Evolutionary conservation across 2,329 filamentous ascomycete species (phyloP), one percentile per base, ranked within the genome.

Genomic region (Emergomyces orientalis): DNA sequence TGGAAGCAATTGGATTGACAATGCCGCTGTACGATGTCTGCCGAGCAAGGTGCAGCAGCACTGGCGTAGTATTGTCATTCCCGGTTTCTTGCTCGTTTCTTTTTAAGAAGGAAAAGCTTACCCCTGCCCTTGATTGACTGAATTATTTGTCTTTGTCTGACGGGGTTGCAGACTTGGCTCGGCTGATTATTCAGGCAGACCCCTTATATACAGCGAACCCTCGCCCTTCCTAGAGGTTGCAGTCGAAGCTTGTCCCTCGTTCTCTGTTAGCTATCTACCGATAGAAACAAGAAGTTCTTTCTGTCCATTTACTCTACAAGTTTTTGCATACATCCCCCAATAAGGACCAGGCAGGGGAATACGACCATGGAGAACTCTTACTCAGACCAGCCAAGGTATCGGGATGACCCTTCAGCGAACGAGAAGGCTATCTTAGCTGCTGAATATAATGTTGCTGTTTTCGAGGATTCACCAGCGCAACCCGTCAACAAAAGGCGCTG

Each of bases 331-430:
- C 22, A 22, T 25, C 54, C 6, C 19, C n/a, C n/a, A 57, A 22
- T 37, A 3, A 32, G 56, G 49, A 32, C 6, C 34, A 27, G 56
- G 17, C 5, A 30, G 37, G 37, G 56, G 22, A 45, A 45, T 30
- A 30, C 17, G 27, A 58, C 8, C 14, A 58, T 58, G 56, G 9
- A 43, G 19, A 37, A 9, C 34, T 14, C 54, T 19, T 58, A 58
- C 56, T 27, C 39, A 2, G 56, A 58, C 56, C 37, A 41, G 14
- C 56, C 56, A 32, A 43, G 22, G 56, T 58, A 58, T 58, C 37
- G 56, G 39, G 56, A 58, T 45, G 56, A 58, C 39, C 56, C 56
- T 58, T 58, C 39, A n/a, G 27, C 37, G 22, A 41, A 58, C 14
- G 56, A 58, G 56, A 58, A 58, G 14, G 56, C 19, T 56, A 37